phyloP scores from a whole-genome alignment of 148 eudicot species.

The Euryodendron excelsum region DNA sequence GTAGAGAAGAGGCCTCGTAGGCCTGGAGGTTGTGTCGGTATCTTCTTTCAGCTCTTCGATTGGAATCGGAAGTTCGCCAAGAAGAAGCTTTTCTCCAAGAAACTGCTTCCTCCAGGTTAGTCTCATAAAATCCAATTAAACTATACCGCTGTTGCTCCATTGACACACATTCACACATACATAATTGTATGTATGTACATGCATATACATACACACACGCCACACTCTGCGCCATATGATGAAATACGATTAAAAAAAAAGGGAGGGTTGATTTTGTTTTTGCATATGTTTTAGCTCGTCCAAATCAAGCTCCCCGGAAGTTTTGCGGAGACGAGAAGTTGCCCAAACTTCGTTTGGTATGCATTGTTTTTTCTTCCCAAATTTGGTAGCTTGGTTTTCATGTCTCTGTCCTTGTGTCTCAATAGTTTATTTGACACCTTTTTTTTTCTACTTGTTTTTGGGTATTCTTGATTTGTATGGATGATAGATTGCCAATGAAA shows the following conservation, averaged over 20 bases:
- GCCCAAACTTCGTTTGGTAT: conserved; percentile 83
- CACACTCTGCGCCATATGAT: too few relatives aligned
- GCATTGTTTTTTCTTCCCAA: conserved; percentile 8
- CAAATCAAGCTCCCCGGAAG: conserved; percentile 65
- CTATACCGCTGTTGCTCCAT: neutral
- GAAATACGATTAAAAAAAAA: neutral
- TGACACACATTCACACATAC: neutral
- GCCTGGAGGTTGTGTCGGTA: conserved; percentile 90
- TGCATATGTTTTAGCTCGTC: conserved; percentile 42
- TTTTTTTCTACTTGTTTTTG: neutral
- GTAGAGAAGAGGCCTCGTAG: conserved; percentile 60
- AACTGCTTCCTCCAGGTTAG: conserved; percentile 80
- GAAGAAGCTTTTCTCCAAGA: conserved; percentile 84
- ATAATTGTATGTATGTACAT: conserved; percentile 12
- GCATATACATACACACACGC: neutral
- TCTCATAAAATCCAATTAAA: neutral
- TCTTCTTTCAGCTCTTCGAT: conserved; percentile 88
- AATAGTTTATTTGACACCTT: neutral
- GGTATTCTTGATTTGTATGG: conserved; percentile 12
- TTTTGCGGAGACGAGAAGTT: conserved; percentile 74
- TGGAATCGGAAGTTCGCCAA: conserved; percentile 90
- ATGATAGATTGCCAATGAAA: conserved; percentile 74
- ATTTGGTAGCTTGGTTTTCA: conserved; percentile 8
- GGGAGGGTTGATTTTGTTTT: neutral
- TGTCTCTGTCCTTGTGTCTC: too few relatives aligned